These are phyloP conservation scores for Laguncularia racemosa DNA, from an alignment of 345 rosid genomes.

Conservation along the genomic window DNA sequence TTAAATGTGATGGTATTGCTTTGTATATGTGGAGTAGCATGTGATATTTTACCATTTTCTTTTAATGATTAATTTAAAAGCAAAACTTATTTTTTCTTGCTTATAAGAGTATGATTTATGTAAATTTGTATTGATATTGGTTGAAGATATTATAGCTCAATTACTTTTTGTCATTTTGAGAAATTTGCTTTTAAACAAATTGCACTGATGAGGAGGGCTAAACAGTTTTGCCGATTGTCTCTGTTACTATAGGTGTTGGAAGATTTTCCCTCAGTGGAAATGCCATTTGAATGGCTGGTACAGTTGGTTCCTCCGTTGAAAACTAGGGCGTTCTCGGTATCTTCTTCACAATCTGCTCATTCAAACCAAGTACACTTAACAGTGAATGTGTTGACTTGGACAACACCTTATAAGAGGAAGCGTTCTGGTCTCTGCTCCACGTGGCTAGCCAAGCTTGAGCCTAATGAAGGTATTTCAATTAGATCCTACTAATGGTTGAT, in stretches of 20 bases:
- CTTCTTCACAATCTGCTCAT: constrained; percentile 79
- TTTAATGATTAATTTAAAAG: too few relatives aligned
- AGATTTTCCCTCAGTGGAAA: constrained; percentile 89
- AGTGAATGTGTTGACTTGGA: constrained; percentile 74
- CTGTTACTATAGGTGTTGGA: constrained; percentile 54
- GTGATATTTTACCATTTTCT: too few relatives aligned
- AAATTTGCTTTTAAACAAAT: background rate
- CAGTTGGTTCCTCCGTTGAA: constrained; percentile 83
- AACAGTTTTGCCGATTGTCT: constrained; percentile 2
- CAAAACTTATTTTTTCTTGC: too few relatives aligned
- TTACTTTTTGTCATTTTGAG: background rate
- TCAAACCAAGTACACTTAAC: constrained; percentile 85
- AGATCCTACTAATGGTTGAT: background rate
- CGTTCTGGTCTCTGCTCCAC: constrained; percentile 76
- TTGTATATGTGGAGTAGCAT: too few relatives aligned
- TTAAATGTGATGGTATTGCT: too few relatives aligned
- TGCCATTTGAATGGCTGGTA: constrained; percentile 94
- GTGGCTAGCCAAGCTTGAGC: constrained; percentile 78
- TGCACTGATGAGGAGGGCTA: background rate
- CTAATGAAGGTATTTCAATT: constrained; percentile 42
- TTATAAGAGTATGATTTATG: too few relatives aligned
- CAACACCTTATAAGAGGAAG: constrained; percentile 77
- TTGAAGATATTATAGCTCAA: too few relatives aligned
- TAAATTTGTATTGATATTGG: too few relatives aligned
- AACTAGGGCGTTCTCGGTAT: constrained; percentile 80